Base-by-base conservation (phyloP, 169 alveolate species). In the Eimeria falciformis region DNA sequence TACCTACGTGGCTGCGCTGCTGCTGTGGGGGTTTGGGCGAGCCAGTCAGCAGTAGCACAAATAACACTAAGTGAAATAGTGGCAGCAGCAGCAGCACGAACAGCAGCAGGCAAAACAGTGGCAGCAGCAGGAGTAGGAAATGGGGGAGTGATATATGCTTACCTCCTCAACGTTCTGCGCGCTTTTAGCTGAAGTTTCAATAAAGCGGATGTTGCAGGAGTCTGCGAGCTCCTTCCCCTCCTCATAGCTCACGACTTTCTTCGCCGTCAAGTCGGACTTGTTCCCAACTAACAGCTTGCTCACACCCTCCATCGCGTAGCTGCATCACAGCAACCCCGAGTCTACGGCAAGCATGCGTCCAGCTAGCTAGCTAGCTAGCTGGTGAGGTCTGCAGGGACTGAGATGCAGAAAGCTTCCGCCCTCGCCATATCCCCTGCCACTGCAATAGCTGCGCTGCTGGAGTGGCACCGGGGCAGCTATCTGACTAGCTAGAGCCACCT, bases 231-330 rank as follows among this genome's bases (percentile, higher is more conserved):
- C 95, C 91, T 94, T 92, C 45, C 95, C 96, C 66, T 95, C 96
- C 85, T 95, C 95, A 66, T 89, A 92, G 58, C 95, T 79, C 66
- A 95, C 96, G 37, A 82, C 95, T 78, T 91, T 91, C 91, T 91
- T 87, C 27, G 92, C 55, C 7, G 94, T 65, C 43, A 97, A 83
- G 93, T 99, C 99, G 73, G 97, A 95, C 94, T 99, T 99, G 94
- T 99, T 99, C 45, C 99, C 99, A 18, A 99, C 96, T 14, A 98
- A 95, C 5, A 98, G 94, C 79, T 96, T 96, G 89, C 96, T 97
- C 6, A 98, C 98, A 50, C 96, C 98, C 90, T 96, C 97, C 69
- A 96, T 97, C 11, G 99, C 98, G 92, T 97, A 98, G 21, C 94
- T 90, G 84, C 2, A 17, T 14, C 62, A 11, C 62, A 14, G 7